These are phyloP conservation scores for Coniosporium apollinis DNA, from an alignment of 495 filamentous ascomycete species.

Conservation along the genomic window DNA sequence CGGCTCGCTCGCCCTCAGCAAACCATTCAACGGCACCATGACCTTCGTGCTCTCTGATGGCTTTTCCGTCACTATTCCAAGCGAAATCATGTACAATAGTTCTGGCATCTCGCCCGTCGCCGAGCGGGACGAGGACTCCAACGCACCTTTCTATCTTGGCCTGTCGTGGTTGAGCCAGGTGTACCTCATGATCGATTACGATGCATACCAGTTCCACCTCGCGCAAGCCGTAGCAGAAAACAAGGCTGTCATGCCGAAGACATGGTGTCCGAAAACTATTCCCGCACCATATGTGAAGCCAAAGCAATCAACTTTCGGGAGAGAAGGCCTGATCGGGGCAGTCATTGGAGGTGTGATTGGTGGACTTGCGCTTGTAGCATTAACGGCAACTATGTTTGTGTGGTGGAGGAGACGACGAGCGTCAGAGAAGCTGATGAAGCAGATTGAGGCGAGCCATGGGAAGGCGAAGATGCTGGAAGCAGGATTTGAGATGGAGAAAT, in stretches of 20 bases:
- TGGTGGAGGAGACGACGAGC: no score
- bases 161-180: slow-evolving; percentile 17
- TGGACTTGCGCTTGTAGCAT: slow-evolving; percentile 13
- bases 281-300: slow-evolving; percentile 11
- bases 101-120: slow-evolving; percentile 17
- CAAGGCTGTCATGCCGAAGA: slow-evolving; percentile 14
- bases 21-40: slow-evolving; percentile 14
- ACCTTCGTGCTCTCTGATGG: slow-evolving; percentile 17
- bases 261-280: slow-evolving; percentile 15
- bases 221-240: slow-evolving; percentile 14
- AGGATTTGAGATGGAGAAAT: no score
- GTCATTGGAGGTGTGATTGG: slow-evolving; percentile 19
- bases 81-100: slow-evolving; percentile 13
- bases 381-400: no score
- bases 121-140: slow-evolving; percentile 4
- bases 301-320: slow-evolving; percentile 5
- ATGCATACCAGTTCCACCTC: slow-evolving; percentile 17
- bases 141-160: slow-evolving; percentile 16
- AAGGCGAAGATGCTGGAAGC: no score
- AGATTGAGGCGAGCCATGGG: no score
- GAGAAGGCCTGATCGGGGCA: slow-evolving; percentile 16
- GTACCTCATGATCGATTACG: slow-evolving; percentile 22
- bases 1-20: slow-evolving; percentile 13
- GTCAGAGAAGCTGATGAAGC: no score
- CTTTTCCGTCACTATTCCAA: slow-evolving; percentile 17